A percentile compares a stretch with the other conserved stretches of the same genome.
phyloP scores from a whole-genome alignment of 1,284 basidiomycete genomes.

The Papiliotrema flavescens region DNA sequence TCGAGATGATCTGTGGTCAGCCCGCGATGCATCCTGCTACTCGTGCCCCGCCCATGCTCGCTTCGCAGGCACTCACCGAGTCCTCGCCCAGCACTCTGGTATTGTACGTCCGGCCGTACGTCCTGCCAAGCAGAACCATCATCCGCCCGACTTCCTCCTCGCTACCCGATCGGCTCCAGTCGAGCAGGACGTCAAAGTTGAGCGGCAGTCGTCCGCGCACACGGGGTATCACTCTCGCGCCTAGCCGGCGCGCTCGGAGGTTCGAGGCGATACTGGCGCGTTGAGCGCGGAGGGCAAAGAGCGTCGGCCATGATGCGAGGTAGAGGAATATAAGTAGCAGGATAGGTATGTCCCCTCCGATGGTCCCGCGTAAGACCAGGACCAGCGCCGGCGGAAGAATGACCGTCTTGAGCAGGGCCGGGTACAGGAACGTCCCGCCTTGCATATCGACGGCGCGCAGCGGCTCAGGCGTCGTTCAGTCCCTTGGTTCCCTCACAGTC shows the following conservation, averaged over 20 bases:
- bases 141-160: conserved; percentile 39
- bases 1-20: conserved; percentile 24
- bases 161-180: conserved; percentile 30
- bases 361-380: background rate
- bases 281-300: conserved; percentile 10
- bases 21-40: background rate
- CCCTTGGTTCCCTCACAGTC: too few relatives aligned
- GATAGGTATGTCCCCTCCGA: background rate
- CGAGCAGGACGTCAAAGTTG: conserved; percentile 35
- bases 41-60: background rate
- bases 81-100: conserved; percentile 40
- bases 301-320: conserved; percentile 10
- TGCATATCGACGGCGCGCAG: conserved; percentile 8
- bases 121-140: conserved; percentile 25
- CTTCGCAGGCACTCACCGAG: conserved; percentile 20
- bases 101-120: conserved; percentile 35
- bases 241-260: conserved; percentile 7
- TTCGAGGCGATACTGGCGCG: background rate
- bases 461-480: too few relatives aligned
- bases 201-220: conserved; percentile 31
- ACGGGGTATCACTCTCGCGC: conserved; percentile 23
- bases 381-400: conserved; percentile 15
- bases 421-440: conserved; percentile 16
- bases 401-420: conserved; percentile 21
- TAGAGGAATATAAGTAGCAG: conserved; percentile 1